A percentile compares a stretch with the other conserved stretches of the same genome.
These are phyloP conservation scores for Quercus wislizeni DNA, from an alignment of 306 rosid genomes.

Conservation along the genomic window DNA sequence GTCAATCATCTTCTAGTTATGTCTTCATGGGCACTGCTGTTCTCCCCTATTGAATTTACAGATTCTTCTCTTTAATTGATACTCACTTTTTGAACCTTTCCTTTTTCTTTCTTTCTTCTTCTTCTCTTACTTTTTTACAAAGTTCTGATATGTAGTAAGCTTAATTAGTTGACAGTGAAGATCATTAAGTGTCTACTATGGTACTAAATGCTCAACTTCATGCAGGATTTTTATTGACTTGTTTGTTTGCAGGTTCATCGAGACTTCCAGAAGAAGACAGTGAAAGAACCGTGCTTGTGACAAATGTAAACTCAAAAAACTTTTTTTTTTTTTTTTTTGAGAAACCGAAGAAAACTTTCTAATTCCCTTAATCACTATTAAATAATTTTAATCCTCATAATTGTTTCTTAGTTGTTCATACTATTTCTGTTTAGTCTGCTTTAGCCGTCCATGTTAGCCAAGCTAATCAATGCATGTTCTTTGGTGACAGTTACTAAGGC, in stretches of 20 bases:
- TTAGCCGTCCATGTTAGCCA: neutral
- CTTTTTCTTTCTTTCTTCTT: no score
- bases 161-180: neutral
- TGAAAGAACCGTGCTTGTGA: constrained; percentile 29
- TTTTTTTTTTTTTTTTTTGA: no score
- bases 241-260: constrained; percentile 14
- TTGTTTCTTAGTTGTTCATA: neutral
- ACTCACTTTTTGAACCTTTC: no score
- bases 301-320: constrained; percentile 20
- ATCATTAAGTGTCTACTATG: neutral
- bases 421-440: neutral
- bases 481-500: neutral
- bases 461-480: neutral
- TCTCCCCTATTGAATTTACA: neutral
- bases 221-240: neutral
- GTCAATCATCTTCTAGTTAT: neutral
- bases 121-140: no score
- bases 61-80: neutral
- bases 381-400: neutral
- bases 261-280: constrained; percentile 5
- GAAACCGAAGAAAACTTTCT: neutral
- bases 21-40: neutral
- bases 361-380: neutral
- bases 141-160: neutral
- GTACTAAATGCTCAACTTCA: neutral